Base-by-base conservation (phyloP, 192 early-diverging fungal species). In the Entomortierella beljakovae region DNA sequence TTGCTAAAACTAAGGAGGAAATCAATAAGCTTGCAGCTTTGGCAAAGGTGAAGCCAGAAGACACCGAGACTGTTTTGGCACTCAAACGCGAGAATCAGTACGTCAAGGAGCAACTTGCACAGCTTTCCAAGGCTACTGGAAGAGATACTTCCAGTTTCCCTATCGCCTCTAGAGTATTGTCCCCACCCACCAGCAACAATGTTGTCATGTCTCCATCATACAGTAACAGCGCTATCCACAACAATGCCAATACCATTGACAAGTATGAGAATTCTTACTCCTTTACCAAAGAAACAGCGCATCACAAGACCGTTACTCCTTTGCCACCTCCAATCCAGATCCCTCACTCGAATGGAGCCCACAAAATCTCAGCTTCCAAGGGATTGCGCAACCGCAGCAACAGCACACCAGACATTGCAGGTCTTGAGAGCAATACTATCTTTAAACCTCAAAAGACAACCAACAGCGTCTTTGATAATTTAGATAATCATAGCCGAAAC, bases 71-170 rank as follows among this genome's bases (percentile, higher is more conserved):
- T 20, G 86, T 92, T 7, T 66, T 82, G 6, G 90, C 88, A 28
- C 83, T 96, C 23, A 85, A 86, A 71, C 90, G 89, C 55, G 92
- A 96, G 70, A 90, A 93, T 38, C 82, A 88, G 18, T 82, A 86
- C 22, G 79, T 94, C 31, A 84, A 88, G 62, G 89, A 91, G 37
- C 93, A 95, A 71, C 82, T 95, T 38, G 81, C 89, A 53, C 85
- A 90, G 46, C 68, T 90, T n/a, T 82, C 92, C 32, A 89, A 90
- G 53, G 89, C 85, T 9, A 64, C 67, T 38, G 74, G 61, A 51
- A 64, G 71, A 37, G 70, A 71, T 7, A 71, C 72, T 6, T 70
- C 68, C 16, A 79, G 75, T 62, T 79, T 79, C 67, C 75, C 68
- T 51, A 51, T 79, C 50, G 48, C 59, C 0, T 70, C 67, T 35